Evolutionary conservation across 768 basidiomycete species (phyloP), one percentile per base, ranked within the genome.

Genomic region (Macrolepiota fuliginosa): DNA sequence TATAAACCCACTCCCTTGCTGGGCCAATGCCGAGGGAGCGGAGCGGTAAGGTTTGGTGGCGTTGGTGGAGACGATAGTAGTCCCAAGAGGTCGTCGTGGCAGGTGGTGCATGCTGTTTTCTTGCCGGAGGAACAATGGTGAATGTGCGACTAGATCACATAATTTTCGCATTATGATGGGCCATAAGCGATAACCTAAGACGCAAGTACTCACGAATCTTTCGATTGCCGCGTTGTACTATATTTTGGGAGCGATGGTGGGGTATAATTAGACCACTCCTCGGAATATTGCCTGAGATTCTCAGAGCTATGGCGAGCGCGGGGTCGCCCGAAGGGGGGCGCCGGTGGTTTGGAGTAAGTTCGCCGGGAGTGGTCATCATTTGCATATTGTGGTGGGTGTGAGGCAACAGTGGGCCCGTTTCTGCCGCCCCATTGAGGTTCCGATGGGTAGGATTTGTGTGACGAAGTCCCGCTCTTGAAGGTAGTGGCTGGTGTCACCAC

Each of bases 1-100:
- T 82, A 72, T 87, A 89, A n/a, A 81, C 75, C 87, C 88, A 90
- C 69, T 89, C 88, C 63, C 81, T 81, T 32, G 79, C 76, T 45
- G 69, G 64, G 27, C 78, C 79, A 62, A 79, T 64, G 62, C 79
- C 73, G 66, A 80, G 70, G 63, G 80, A 70, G 63, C 69, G 66
- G 17, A 83, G 72, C 12, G 80, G 79, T 36, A 79, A 17, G 17
- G 40, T 46, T 24, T 61, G 52, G 2, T 61, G 52, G 13, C 4
- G 12, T 45, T 54, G 29, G 24, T 47, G 40, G 17, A 61, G 39
- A 13, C 22, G 40, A 36, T 61, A 61, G 24, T 54, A 36, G 15
- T 61, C 59, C 52, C 59, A 54, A 47, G 59, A 45, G 19, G 39
- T 54, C 19, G 59, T 9, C 12, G 53, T 54, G 7, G 19, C 15